These are phyloP conservation scores for Erysimum pusillum DNA, from an alignment of 441 rosid genomes.

Conservation along the genomic window DNA sequence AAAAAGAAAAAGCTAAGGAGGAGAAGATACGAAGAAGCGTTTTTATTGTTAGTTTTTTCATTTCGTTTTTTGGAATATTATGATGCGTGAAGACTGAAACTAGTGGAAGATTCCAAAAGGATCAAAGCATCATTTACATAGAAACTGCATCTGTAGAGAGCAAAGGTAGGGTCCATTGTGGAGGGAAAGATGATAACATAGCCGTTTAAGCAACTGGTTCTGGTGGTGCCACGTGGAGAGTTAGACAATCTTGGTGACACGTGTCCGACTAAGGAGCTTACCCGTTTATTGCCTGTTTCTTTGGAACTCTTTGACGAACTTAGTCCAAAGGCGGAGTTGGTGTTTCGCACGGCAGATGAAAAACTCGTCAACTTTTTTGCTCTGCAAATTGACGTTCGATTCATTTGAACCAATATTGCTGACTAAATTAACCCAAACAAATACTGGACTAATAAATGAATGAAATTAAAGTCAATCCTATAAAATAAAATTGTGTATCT, in stretches of 20 bases:
- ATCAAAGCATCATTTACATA: constrained; percentile 59
- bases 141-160: constrained; percentile 48
- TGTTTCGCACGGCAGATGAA: constrained; percentile 40
- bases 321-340: constrained; percentile 12
- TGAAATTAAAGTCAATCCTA: neutral
- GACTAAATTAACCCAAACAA: neutral
- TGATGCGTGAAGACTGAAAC: constrained; percentile 42
- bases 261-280: constrained; percentile 30
- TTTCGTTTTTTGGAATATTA: constrained; percentile 9
- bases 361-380: constrained; percentile 36
- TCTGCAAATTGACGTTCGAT: neutral
- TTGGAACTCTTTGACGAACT: constrained; percentile 28
- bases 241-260: constrained; percentile 32
- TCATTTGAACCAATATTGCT: neutral
- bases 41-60: neutral
- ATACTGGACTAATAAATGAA: neutral
- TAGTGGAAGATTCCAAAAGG: constrained; percentile 74
- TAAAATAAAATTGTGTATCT: neutral
- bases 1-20: constrained; percentile 26
- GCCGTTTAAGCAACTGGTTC: constrained; percentile 26
- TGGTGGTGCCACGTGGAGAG: constrained; percentile 43
- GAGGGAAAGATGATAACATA: constrained; percentile 44
- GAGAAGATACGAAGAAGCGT: constrained; percentile 40
- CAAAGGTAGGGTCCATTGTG: constrained; percentile 54
- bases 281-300: constrained; percentile 11